A percentile compares a stretch with the other conserved stretches of the same genome.
Conservation (phyloP, 1,284 basidiomycete genomes). For the Rhodotorula sp. region DNA sequence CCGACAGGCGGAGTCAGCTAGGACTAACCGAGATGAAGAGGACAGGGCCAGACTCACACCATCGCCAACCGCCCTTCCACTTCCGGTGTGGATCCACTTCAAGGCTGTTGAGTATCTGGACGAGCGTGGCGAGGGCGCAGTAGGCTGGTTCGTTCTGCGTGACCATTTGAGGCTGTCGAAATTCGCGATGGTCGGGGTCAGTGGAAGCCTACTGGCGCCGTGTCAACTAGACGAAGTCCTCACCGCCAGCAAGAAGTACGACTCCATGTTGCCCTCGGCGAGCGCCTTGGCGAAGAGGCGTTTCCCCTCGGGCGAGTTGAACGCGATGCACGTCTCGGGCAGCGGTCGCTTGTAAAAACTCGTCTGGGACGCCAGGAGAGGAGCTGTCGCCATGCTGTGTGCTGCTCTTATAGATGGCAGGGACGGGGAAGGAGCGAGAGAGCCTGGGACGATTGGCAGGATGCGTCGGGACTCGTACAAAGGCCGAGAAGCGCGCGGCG, state of each 20-base stretch:
- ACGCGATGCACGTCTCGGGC: constrained; percentile 38
- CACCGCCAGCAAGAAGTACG: constrained; percentile 42
- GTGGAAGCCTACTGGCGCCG: accelerated
- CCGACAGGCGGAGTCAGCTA: no score
- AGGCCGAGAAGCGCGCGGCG: no score
- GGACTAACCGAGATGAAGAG: no score
- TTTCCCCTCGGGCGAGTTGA: constrained; percentile 37
- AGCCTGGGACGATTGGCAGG: no score
- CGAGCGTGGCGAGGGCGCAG: constrained; percentile 42
- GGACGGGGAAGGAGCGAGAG: no score
- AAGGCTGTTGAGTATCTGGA: constrained; percentile 45
- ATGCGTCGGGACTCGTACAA: no score
- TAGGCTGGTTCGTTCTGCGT: constrained; percentile 44
- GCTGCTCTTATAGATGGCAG: no score
- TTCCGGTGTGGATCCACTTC: constrained; percentile 43
- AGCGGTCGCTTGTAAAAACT: constrained; percentile 44
- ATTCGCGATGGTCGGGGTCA: background rate
- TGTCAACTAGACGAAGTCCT: background rate
- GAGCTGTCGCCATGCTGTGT: constrained; percentile 3
- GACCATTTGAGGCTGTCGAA: constrained; percentile 4
- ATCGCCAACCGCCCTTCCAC: constrained; percentile 43
- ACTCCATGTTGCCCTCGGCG: constrained; percentile 39
- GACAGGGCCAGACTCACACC: constrained; percentile 9
- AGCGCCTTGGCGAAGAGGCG: constrained; percentile 38
- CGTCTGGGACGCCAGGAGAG: background rate